phyloP scores from a whole-genome alignment of 805 yeast species.

The Priceomyces fermenticarens region DNA sequence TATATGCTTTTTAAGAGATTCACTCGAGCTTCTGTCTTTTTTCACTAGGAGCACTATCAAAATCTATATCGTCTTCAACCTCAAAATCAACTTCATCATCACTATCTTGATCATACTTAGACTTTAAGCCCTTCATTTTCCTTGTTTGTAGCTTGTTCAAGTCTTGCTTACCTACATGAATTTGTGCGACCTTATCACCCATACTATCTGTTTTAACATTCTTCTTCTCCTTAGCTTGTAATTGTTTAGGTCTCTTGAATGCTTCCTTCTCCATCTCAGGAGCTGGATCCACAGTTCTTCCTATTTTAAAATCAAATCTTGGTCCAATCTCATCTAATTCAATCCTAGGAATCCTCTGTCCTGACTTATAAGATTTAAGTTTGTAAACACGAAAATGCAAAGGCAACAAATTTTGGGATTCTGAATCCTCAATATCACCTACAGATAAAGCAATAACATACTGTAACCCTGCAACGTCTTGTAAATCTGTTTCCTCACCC shows the following conservation, averaged over 20 bases:
- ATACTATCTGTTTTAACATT: slow-evolving; percentile 80
- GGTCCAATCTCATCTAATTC: slow-evolving; percentile 96
- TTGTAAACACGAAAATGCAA: slow-evolving; percentile 90
- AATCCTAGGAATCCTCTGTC: slow-evolving; percentile 88
- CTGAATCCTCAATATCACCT: slow-evolving; percentile 72
- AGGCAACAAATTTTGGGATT: slow-evolving; percentile 68
- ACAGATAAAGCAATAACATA: slow-evolving; percentile 80
- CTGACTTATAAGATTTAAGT: slow-evolving; percentile 75
- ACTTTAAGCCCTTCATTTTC: slow-evolving; percentile 97
- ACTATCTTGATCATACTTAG: slow-evolving; percentile 74
- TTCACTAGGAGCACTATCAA: slow-evolving; percentile 20
- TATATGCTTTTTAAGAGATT: neutral
- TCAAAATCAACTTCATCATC: slow-evolving; percentile 51
- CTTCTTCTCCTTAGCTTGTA: slow-evolving; percentile 81
- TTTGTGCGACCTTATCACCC: slow-evolving; percentile 97
- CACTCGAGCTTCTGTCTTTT: slow-evolving; percentile 32
- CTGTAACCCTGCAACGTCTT: slow-evolving; percentile 94
- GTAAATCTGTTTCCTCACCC: slow-evolving; percentile 74
- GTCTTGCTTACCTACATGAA: slow-evolving; percentile 96
- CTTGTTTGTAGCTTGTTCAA: slow-evolving; percentile 87
- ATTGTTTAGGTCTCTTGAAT: slow-evolving; percentile 70
- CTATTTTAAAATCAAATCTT: slow-evolving; percentile 86
- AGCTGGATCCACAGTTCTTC: slow-evolving; percentile 77
- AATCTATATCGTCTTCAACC: slow-evolving; percentile 20
- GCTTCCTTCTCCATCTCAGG: slow-evolving; percentile 94